Evolutionary conservation across 257 asterid species (phyloP).

Genomic region (Fraxinus americana): DNA sequence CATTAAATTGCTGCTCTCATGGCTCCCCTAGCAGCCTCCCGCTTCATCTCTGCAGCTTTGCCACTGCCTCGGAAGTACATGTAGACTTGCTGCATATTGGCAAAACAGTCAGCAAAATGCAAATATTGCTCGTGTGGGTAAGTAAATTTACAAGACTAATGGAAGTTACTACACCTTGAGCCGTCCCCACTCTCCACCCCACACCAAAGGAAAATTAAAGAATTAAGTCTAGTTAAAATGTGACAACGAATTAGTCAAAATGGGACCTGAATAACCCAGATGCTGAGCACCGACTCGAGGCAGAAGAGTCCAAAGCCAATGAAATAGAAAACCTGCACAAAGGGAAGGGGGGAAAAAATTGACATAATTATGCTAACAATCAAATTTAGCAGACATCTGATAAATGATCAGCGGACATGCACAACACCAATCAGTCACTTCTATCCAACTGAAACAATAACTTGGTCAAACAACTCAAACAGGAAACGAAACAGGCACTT

Average conservation of each 20-base stretch:
- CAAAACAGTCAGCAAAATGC: neutral
- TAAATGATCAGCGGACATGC: neutral
- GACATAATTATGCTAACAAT: neutral
- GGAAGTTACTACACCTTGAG: neutral
- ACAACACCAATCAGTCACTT: neutral
- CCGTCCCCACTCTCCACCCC: neutral
- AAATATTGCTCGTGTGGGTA: neutral
- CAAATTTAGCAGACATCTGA: neutral
- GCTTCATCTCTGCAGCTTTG: constrained; percentile 82
- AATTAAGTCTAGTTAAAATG: neutral
- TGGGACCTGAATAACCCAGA: constrained; percentile 95
- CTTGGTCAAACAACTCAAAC: neutral
- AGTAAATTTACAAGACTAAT: neutral
- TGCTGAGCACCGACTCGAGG: constrained; percentile 80
- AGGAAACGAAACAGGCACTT: neutral
- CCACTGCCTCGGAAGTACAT: constrained; percentile 97
- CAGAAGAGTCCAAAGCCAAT: constrained; percentile 93
- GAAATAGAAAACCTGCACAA: constrained; percentile 81
- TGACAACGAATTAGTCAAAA: neutral
- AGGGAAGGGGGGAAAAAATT: neutral
- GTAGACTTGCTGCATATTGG: constrained; percentile 82
- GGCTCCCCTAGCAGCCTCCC: constrained; percentile 80
- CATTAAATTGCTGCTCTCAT: constrained; percentile 49
- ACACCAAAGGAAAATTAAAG: neutral
- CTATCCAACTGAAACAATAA: neutral